Conservation (phyloP, 225 moss, liverwort and hornwort species). For the Asterella californica region DNA sequence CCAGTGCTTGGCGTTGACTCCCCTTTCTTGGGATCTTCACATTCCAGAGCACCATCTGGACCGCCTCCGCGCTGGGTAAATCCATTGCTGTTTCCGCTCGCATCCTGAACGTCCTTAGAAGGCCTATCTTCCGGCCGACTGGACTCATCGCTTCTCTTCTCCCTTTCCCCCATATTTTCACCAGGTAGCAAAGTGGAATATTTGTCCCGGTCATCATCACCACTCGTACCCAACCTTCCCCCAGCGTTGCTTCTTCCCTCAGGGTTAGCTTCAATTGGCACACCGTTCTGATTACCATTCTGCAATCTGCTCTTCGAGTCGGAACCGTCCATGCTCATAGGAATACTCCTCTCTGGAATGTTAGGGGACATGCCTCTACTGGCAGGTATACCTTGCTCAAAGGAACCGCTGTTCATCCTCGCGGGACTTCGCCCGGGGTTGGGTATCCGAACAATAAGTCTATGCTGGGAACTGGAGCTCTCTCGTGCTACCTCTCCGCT, state of each 20-base stretch:
- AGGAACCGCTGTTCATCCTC: constrained; percentile 50
- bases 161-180: constrained; percentile 26
- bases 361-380: constrained; percentile 72
- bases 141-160: constrained; percentile 32
- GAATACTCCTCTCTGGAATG: constrained; percentile 57
- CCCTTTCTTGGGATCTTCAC: constrained; percentile 26
- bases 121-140: constrained; percentile 17
- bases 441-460: constrained; percentile 74
- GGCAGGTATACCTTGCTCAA: constrained; percentile 44
- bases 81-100: constrained; percentile 1
- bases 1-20: constrained; percentile 25
- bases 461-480: constrained; percentile 41
- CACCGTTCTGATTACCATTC: constrained; percentile 15
- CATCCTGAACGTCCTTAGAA: constrained; percentile 17
- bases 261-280: constrained; percentile 22
- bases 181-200: background rate
- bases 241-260: constrained; percentile 19
- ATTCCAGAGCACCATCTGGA: constrained; percentile 14
- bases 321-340: constrained; percentile 43
- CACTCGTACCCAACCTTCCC: constrained; percentile 20
- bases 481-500: constrained; percentile 47
- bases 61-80: constrained; percentile 12
- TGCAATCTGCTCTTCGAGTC: constrained; percentile 43
- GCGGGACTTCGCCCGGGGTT: constrained; percentile 80
- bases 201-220: constrained; percentile 36